Evolutionary conservation across 495 filamentous ascomycete genomes (phyloP).

Genomic region (Penicillium taxi): DNA sequence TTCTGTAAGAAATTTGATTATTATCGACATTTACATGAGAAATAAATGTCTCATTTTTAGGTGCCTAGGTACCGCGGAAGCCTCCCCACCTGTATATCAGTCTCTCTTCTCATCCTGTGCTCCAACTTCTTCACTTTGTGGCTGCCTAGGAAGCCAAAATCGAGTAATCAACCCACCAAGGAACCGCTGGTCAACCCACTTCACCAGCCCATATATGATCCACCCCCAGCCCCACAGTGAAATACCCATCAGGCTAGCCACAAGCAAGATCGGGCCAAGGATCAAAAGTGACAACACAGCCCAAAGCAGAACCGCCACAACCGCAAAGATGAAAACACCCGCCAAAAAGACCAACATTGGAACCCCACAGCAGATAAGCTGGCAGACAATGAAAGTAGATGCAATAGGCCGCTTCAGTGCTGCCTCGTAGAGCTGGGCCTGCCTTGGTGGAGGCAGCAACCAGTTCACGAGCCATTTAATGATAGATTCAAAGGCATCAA

Average conservation of each 20-base stretch:
- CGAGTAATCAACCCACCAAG: constrained; percentile 27
- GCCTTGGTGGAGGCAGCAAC: constrained; percentile 23
- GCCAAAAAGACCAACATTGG: constrained; percentile 31
- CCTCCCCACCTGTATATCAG: neutral
- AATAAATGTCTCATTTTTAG: no score
- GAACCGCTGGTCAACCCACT: constrained; percentile 28
- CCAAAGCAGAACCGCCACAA: constrained; percentile 29
- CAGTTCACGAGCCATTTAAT: constrained; percentile 20
- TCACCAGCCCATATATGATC: constrained; percentile 31
- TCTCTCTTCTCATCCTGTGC: constrained; percentile 6
- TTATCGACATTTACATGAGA: no score
- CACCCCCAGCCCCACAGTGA: constrained; percentile 37
- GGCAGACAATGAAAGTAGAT: constrained; percentile 29
- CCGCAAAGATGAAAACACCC: constrained; percentile 29
- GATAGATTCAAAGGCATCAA: constrained; percentile 25
- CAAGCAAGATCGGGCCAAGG: constrained; percentile 30
- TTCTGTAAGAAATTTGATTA: no score
- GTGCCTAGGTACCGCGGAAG: no score
- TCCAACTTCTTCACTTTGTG: constrained; percentile 3
- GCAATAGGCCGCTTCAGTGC: constrained; percentile 25
- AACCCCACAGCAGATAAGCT: constrained; percentile 32
- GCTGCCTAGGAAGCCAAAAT: constrained; percentile 21
- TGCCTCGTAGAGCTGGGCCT: constrained; percentile 25
- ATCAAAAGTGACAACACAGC: constrained; percentile 28
- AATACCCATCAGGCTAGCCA: constrained; percentile 31